phyloP scores from a whole-genome alignment of 2,329 filamentous ascomycete genomes.

The Aspergillus arachidicola region DNA sequence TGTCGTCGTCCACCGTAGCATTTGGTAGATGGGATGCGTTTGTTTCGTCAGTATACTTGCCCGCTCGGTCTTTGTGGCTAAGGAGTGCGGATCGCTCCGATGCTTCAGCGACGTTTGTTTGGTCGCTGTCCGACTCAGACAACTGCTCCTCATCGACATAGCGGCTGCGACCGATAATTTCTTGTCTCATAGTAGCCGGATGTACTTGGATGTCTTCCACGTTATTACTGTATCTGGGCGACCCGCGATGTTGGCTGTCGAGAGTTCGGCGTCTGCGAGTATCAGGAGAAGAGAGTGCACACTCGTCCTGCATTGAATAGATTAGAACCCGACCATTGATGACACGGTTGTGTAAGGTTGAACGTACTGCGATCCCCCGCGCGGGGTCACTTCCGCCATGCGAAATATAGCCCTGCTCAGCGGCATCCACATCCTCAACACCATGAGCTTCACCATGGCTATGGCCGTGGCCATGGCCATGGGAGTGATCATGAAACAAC shows the following conservation, averaged over 20 bases:
- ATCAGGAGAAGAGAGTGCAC: slow-evolving; percentile 30
- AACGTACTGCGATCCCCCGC: slow-evolving; percentile 60
- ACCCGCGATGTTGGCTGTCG: slow-evolving; percentile 29
- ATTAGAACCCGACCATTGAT: slow-evolving; percentile 6
- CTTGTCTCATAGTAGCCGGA: slow-evolving; percentile 85
- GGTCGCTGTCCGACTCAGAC: slow-evolving; percentile 60
- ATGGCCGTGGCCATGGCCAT: slow-evolving; percentile 69
- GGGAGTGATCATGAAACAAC: slow-evolving; percentile 90
- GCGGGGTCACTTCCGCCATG: slow-evolving; percentile 38
- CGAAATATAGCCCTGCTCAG: slow-evolving; percentile 42
- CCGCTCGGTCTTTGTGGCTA: slow-evolving; percentile 44
- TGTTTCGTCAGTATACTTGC: slow-evolving; percentile 38
- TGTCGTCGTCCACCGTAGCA: slow-evolving; percentile 33
- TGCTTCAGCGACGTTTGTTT: slow-evolving; percentile 51
- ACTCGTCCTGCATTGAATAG: slow-evolving; percentile 30
- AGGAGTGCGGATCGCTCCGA: slow-evolving; percentile 47
- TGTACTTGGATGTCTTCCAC: slow-evolving; percentile 79
- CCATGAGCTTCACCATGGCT: slow-evolving; percentile 50
- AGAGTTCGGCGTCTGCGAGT: slow-evolving; percentile 33
- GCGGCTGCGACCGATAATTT: slow-evolving; percentile 77
- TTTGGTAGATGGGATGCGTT: slow-evolving; percentile 15
- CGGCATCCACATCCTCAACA: slow-evolving; percentile 46
- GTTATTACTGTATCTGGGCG: slow-evolving; percentile 52
- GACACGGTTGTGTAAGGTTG: slow-evolving; percentile 53
- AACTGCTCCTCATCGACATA: slow-evolving; percentile 59